Evolutionary conservation across 352 stramenopile genomes (phyloP), one percentile per base, ranked within the genome.

Genomic region (Globisporangium cystogenes): DNA sequence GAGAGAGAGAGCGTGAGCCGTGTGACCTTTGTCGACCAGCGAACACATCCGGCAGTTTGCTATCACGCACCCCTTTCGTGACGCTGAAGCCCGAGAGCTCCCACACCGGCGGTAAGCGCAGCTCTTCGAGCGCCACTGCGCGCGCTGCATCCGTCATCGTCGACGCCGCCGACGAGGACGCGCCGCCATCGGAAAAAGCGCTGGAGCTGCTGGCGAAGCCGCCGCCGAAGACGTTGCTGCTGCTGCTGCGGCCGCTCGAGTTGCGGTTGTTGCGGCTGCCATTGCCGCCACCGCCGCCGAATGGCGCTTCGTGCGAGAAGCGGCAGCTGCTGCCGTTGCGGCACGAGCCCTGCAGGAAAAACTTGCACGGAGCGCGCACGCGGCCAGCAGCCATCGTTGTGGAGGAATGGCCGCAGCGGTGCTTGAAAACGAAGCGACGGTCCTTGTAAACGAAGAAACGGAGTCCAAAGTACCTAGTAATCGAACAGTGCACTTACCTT

Each of bases 341-440:
- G 64, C 79, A 90, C 14, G 55, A 83, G 56, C 79, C 79, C 60
- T 86, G 74, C 26, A 67, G 51, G 63, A 84, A 90, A 64, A 87
- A 90, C 64, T 76, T 78, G 71, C 79, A 90, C 39, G 65, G 74
- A 64, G 65, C 60, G 5, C 44, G 42, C 8, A 37, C 62, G 26
- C 50, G 39, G 21, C 37, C n/a, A n/a, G n/a, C n/a, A n/a, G n/a
- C n/a, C n/a, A n/a, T n/a, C n/a, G n/a, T n/a, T n/a, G n/a, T n/a
- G n/a, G n/a, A n/a, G n/a, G n/a, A n/a, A n/a, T n/a, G n/a, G n/a
- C n/a, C n/a, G n/a, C n/a, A n/a, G n/a, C n/a, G n/a, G n/a, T n/a
- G n/a, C n/a, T n/a, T n/a, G n/a, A n/a, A n/a, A n/a, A n/a, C n/a
- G n/a, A n/a, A n/a, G n/a, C n/a, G n/a, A n/a, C n/a, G n/a, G n/a